Conservation (phyloP, 2,329 filamentous ascomycete genomes). For the Pleoardoris graminearum region DNA sequence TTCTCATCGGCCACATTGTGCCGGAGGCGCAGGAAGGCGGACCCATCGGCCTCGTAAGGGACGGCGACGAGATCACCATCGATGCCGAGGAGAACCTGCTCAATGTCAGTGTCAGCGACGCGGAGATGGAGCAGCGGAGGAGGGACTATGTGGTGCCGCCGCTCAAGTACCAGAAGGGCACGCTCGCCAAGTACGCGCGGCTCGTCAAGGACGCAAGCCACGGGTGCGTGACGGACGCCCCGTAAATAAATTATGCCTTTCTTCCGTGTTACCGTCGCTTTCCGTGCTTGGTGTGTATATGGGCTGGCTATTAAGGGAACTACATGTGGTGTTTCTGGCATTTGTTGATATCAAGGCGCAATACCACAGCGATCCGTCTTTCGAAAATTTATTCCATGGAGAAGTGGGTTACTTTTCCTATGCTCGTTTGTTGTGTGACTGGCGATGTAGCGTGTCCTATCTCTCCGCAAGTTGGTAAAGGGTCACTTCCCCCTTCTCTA, state of each 20-base stretch:
- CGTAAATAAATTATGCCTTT: constrained; percentile 16
- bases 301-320: neutral
- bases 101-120: constrained; percentile 67
- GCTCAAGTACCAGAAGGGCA: constrained; percentile 62
- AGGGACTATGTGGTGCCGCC: constrained; percentile 58
- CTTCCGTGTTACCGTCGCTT: neutral
- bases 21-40: constrained; percentile 86
- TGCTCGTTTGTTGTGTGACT: too few relatives aligned
- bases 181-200: constrained; percentile 62
- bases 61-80: constrained; percentile 80
- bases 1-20: constrained; percentile 85
- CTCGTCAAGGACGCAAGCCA: constrained; percentile 61
- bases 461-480: too few relatives aligned
- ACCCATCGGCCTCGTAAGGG: constrained; percentile 78
- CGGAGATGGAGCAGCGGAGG: constrained; percentile 60
- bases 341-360: constrained; percentile 1
- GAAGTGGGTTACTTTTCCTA: too few relatives aligned
- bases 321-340: constrained; percentile 3
- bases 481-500: too few relatives aligned
- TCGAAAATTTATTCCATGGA: neutral
- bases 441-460: too few relatives aligned
- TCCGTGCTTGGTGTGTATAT: constrained; percentile 1
- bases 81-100: constrained; percentile 73
- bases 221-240: constrained; percentile 63
- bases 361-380: neutral